Conservation (phyloP, 1,139 yeast genomes). For the Taphrina confusa region DNA sequence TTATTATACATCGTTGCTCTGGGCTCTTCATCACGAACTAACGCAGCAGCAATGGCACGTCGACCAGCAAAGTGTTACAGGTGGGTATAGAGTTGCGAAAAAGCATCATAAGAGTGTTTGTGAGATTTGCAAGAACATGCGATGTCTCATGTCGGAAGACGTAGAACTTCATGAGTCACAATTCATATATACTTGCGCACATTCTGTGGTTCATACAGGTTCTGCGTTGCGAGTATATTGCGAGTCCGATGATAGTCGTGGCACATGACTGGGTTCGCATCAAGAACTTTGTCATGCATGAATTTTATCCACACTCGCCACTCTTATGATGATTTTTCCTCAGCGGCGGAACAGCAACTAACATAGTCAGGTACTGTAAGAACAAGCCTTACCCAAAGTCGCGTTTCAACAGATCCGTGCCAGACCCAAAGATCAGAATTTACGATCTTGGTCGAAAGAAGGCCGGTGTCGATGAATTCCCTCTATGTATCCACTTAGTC, state of each 20-base stretch:
- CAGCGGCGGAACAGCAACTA: too few relatives aligned
- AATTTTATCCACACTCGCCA: too few relatives aligned
- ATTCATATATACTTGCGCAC: background rate
- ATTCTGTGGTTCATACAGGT: background rate
- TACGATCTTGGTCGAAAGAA: slow-evolving; percentile 99
- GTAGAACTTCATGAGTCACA: background rate
- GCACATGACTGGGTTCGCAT: too few relatives aligned
- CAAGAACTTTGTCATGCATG: too few relatives aligned
- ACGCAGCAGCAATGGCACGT: slow-evolving; percentile 84
- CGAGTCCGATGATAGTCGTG: too few relatives aligned
- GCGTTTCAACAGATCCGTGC: slow-evolving; percentile 99
- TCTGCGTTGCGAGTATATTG: too few relatives aligned
- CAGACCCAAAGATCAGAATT: slow-evolving; percentile 99
- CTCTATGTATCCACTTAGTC: slow-evolving; percentile 97
- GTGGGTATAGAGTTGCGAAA: slow-evolving; percentile 3
- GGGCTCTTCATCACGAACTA: slow-evolving; percentile 3
- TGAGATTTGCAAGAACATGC: background rate
- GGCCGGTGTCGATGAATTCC: slow-evolving; percentile 99
- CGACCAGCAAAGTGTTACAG: slow-evolving; percentile 99
- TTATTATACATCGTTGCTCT: background rate
- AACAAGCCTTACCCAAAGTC: slow-evolving; percentile 99
- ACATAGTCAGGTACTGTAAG: slow-evolving; percentile 98
- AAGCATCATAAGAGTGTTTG: too few relatives aligned
- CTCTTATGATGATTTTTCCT: too few relatives aligned
- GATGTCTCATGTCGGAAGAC: background rate